Evolutionary conservation across 768 basidiomycete genomes (phyloP), one percentile per base, ranked within the genome.

Genomic region (Ramaria sp.): DNA sequence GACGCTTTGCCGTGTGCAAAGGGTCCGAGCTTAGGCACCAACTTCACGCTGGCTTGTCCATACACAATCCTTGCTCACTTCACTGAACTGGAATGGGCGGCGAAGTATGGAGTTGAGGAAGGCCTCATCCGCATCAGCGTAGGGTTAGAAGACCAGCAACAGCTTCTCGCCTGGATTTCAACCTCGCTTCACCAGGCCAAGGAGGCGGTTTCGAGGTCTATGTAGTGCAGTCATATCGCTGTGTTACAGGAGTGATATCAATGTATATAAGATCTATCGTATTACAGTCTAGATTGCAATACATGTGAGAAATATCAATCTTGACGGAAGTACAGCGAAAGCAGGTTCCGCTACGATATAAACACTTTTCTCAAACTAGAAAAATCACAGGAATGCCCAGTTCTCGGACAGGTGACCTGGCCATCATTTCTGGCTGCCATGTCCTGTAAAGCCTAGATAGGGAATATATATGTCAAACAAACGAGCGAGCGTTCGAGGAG

Each of bases 351-450:
- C 42, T 37, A 95, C 52, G 91, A 91, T 57, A 97, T 88, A 67
- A 85, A 96, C 16, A 98, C 94, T 68, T 94, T 96, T 60, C 81
- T 77, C 52, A 97, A 70, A 20, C 78, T 77, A 9, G 69, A 66
- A 61, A 88, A 85, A 28, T 78, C 71, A 62, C 82, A 89, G 10
- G 71, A 73, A 50, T 78, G 70, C 38, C 77, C 78, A 1, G 89
- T 85, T 30, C 83, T 74, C 2, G 92, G 94, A 64, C 92, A 95
- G 28, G 76, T 85, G n/a, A 97, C 89, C 41, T 74, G 72, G 16
- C 88, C 91, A 48, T 77, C 73, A 63, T 87, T 83, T 69, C 78
- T 83, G 25, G 81, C 74, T 0, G 92, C 86, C 86, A 95, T 95
- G 38, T 89, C 86, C 64, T 85, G 79, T 56, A 94, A 73, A 5